phyloP scores from a whole-genome alignment of 129 eudicot genomes.

The Lactuca sativa region DNA sequence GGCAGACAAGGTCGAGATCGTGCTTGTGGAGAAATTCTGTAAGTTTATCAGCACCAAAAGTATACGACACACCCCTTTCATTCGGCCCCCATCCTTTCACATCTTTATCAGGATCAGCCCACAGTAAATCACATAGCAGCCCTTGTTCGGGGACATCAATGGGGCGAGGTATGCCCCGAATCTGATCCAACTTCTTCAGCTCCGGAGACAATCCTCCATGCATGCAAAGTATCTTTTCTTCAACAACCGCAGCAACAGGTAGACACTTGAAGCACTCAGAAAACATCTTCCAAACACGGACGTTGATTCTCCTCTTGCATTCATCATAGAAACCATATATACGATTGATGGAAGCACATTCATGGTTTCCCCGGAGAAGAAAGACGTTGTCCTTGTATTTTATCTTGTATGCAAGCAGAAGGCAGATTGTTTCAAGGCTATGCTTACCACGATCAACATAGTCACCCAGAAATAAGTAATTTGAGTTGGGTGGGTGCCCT shows the following conservation, averaged over 20 bases:
- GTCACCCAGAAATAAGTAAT: conserved; percentile 50
- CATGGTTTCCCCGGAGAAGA: conserved; percentile 54
- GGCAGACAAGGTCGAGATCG: conserved; percentile 43
- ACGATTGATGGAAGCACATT: conserved; percentile 50
- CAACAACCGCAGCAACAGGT: conserved; percentile 55
- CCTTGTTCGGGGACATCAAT: conserved; percentile 50
- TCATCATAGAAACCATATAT: conserved; percentile 51
- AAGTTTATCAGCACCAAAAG: conserved; percentile 47
- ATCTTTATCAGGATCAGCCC: conserved; percentile 54
- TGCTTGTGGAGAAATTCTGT: conserved; percentile 47
- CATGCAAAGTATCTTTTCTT: conserved; percentile 58
- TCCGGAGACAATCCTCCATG: conserved; percentile 59
- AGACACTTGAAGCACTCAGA: conserved; percentile 48
- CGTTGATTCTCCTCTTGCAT: conserved; percentile 50
- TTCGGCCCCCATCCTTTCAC: conserved; percentile 49
- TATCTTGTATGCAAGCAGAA: conserved; percentile 48
- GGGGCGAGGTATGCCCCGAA: conserved; percentile 42
- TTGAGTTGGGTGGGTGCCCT: conserved; percentile 46
- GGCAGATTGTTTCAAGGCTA: conserved; percentile 52
- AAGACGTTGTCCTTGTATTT: conserved; percentile 48
- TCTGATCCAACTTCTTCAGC: conserved; percentile 43
- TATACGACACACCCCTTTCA: conserved; percentile 47
- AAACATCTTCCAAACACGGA: conserved; percentile 48
- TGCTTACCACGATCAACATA: conserved; percentile 65
- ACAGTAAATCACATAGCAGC: conserved; percentile 47